Base-by-base conservation (phyloP, 2,329 filamentous ascomycete genomes). In the Exophiala sp. region DNA sequence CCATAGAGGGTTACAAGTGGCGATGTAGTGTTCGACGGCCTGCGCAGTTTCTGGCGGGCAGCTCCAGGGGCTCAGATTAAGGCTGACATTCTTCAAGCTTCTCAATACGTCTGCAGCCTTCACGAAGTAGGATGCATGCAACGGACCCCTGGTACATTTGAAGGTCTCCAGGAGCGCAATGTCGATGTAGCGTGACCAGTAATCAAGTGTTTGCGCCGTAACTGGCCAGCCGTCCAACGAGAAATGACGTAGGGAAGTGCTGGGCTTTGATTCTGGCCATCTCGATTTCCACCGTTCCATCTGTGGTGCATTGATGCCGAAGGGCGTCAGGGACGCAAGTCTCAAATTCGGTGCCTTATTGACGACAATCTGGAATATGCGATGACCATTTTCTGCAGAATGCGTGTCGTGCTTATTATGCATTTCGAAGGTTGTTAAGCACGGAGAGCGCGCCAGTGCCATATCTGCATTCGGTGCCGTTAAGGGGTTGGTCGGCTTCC, bases 191-290 rank as follows among this genome's bases (percentile, higher is more conserved):
- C 39, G 18, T 6, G 53, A 48, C 59, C 59, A 61, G 16, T 53
- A 51, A 3, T 55, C 43, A 1, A 61, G 33, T 5, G 46, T 49
- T 11, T 51, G 20, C n/a, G 18, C 51, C 21, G 50, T 47, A 6
- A 61, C 14, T 8, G 33, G 40, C 54, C 54, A 61, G 14, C 54
- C 57, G 29, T 61, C 59, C 16, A 61, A 35, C 2, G 52, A 58
- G 29, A 61, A 39, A 24, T 55, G 51, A 42, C 54, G 47, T 16
- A 61, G 48, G 20, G 54, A 52, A 21, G 44, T 41, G 38, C 20
- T 57, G 20, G 38, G 50, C 10, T 32, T 52, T 14, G 20, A 14
- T 14, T 29, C 20, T 3, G 16, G 18, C 10, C 34, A 18, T 21
- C 14, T 35, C n/a, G 7, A 10, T 35, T 34, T 10, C 43, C 40